Conservation (phyloP, 2,329 filamentous ascomycete genomes). For the Lachnellula arida region DNA sequence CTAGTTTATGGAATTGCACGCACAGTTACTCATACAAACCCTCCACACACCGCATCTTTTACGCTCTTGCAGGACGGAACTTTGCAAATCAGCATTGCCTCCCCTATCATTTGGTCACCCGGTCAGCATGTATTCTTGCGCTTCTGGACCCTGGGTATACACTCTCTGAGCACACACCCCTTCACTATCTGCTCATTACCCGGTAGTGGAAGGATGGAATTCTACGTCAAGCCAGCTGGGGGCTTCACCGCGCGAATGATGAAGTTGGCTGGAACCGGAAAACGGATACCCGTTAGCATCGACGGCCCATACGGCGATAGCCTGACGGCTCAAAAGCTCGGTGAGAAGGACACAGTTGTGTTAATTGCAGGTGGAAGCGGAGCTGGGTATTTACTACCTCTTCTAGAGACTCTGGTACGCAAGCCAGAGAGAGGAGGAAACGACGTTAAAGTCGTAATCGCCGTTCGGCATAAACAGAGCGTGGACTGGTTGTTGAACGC, state of each 20-base stretch:
- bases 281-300: conserved; percentile 4
- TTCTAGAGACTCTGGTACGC: conserved; percentile 2
- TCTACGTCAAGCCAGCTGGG: conserved; percentile 6
- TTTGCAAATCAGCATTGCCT: conserved; percentile 89
- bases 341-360: conserved; percentile 3
- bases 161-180: conserved; percentile 76
- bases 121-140: conserved; percentile 90
- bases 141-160: conserved; percentile 72
- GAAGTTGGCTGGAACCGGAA: background rate
- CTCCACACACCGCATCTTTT: conserved; percentile 76
- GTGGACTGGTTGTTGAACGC: background rate
- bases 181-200: conserved; percentile 81
- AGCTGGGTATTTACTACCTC: conserved; percentile 9
- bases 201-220: conserved; percentile 3
- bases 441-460: conserved; percentile 1
- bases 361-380: conserved; percentile 13
- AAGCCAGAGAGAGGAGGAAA: background rate
- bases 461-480: background rate
- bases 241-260: conserved; percentile 7
- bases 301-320: conserved; percentile 15
- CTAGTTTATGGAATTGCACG: conserved; percentile 62
- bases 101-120: conserved; percentile 81
- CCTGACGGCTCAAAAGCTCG: background rate
- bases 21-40: conserved; percentile 76
- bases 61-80: conserved; percentile 78